Base-by-base conservation (phyloP, 1,139 yeast genomes). In the Protomyces pachydermus region DNA sequence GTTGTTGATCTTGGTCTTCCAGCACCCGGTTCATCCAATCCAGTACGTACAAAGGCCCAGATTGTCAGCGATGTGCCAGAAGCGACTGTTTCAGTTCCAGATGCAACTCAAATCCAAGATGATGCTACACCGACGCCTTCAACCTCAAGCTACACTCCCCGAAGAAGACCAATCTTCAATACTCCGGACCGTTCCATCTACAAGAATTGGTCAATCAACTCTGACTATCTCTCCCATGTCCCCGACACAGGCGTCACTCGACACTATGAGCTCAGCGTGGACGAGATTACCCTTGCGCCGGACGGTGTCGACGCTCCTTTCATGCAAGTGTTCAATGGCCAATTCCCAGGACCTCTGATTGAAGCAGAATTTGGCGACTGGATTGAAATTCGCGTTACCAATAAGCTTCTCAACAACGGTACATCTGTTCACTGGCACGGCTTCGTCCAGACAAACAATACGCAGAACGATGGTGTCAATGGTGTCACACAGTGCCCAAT, bases 341-440 rank as follows among this genome's bases (percentile, higher is more conserved):
- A 64, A 38, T 88, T 86, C 81, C 96, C 96, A 39, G 84, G 91
- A 77, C 96, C 96, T 4, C 80, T 81, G 39, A 77, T 90, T 66
- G 79, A 82, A 60, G 88, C 87, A 60, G 79, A 80, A 61, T 82
- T 80, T 69, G 88, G 91, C 69, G 96, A 89, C 75, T 74, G 83
- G 25, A 79, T 89, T 35, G 75, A 81, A 56, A 74, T 89, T 34
- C 80, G 84, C 71, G 76, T 88, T 71, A 80, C 80, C 56, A 89
- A 89, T 70, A 85, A 84, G 14, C 35, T 35, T 14, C 81, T 87
- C 65, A 77, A 73, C n/a, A 81, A 81, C 70, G 77, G 80, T 56
- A 85, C 86, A 74, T 86, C 95, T 2, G 74, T 89, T 70, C 96
- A 89, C 76, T 87, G 88, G 83, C 96, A 89, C 75, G 96, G 96